Evolutionary conservation across 371 early-diverging fungal species (phyloP).

Genomic region (Actinomortierella wolfii): DNA sequence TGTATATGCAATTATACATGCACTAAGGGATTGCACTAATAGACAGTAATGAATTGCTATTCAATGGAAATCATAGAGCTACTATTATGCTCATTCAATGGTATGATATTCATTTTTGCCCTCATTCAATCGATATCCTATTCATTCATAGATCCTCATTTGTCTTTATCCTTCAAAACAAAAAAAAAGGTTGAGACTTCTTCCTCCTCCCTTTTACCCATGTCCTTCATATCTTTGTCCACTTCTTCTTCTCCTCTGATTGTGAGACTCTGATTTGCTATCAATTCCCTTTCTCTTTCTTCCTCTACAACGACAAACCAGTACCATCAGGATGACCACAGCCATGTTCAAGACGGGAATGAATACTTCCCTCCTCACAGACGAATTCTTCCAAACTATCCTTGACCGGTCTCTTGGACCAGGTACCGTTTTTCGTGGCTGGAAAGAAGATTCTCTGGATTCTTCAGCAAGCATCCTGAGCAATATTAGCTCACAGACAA

Average conservation of each 20-base stretch:
- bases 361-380: slow-evolving; percentile 38
- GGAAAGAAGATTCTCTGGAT: slow-evolving; percentile 35
- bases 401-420: slow-evolving; percentile 39
- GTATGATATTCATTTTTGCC: too few species aligned
- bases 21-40: too few species aligned
- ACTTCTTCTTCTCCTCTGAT: background rate
- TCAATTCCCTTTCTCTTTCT: background rate
- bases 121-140: too few species aligned
- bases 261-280: too few species aligned
- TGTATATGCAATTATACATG: too few species aligned
- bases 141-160: too few species aligned
- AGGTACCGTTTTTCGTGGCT: slow-evolving; percentile 11
- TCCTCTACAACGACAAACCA: background rate
- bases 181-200: too few species aligned
- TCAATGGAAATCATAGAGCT: too few species aligned
- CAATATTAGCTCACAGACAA: slow-evolving; percentile 34
- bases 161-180: too few species aligned
- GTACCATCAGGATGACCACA: slow-evolving; percentile 25
- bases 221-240: background rate
- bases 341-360: slow-evolving; percentile 48
- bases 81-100: too few species aligned
- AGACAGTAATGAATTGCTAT: too few species aligned
- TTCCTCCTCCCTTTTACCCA: too few species aligned
- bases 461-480: slow-evolving; percentile 43
- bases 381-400: slow-evolving; percentile 38